Base-by-base conservation (phyloP, 805 yeast species). In the Kuraishia capsulata region DNA sequence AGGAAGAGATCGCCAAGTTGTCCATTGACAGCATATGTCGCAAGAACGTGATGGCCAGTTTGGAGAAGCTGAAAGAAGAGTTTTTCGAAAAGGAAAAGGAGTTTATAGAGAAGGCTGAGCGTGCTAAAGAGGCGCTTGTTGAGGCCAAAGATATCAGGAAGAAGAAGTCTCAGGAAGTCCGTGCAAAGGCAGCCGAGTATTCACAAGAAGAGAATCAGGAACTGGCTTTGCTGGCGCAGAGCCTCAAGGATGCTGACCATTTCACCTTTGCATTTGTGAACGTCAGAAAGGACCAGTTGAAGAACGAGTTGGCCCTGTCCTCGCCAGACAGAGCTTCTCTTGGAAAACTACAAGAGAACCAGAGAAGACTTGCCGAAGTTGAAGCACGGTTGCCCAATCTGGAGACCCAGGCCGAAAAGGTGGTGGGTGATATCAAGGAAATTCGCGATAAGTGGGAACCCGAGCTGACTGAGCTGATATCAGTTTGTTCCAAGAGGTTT, bases 401-500 rank as follows among this genome's bases (percentile, higher is more conserved):
- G 25, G 50, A 50, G 16, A 39, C 47, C 1, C 43, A 52, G n/a
- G 50, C 51, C 34, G 44, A 39, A 5, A 50, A 52, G 4, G 45
- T 67, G 14, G 65, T 63, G 23, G 42, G 49, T 0, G 41, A 65
- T 17, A 71, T 79, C 9, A 47, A 42, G 1, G 52, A 53, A 10
- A 64, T 76, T 6, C 55, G 64, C 24, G 44, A 39, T 0, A 52
- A 44, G 2, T 82, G 96, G 84, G 88, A 79, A 46, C 76, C 78
- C 1, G 68, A 71, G 44, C 59, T 90, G 20, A 65, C 71, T 3
- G 48, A 47, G 2, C 63, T 84, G 34, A 74, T 85, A 0, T 45
- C 46, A 2, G 56, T 61, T 21, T 80, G 89, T 4, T 80, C 94
- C 1, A 44, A 48, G 2, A 76, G 78, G 39, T 92, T 89, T 58